phyloP scores from a whole-genome alignment of 345 rosid species.

The Eucalyptus lansdowneana region DNA sequence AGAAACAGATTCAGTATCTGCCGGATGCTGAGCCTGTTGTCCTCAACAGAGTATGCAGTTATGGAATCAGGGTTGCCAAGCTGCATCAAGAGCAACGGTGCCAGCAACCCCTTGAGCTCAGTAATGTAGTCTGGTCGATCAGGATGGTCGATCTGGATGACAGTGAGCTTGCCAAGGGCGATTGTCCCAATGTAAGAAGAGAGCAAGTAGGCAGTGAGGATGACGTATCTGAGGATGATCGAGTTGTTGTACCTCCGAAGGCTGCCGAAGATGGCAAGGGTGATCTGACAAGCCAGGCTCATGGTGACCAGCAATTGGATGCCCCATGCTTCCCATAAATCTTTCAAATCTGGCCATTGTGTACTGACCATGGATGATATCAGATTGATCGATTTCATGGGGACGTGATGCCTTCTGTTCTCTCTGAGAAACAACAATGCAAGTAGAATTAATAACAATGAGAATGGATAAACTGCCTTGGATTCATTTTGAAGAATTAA shows the following conservation, averaged over 20 bases:
- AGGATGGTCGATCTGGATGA: not conserved
- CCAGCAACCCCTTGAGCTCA: conserved; percentile 1
- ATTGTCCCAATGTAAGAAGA: not conserved
- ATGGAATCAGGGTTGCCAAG: conserved; percentile 5
- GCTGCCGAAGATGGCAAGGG: not conserved
- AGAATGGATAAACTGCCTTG: not conserved
- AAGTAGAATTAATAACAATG: not conserved
- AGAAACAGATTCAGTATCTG: not conserved
- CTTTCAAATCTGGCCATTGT: not conserved
- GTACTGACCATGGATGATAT: not conserved
- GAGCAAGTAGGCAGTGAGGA: conserved; percentile 1
- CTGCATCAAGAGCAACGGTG: conserved; percentile 6
- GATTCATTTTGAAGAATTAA: not conserved
- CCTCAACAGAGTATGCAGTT: conserved; percentile 8
- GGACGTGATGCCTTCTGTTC: not conserved
- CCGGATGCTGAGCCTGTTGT: conserved; percentile 1
- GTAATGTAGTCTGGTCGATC: not conserved
- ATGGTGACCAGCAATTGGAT: not conserved
- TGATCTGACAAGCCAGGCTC: not conserved
- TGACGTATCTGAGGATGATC: not conserved
- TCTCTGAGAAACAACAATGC: not conserved
- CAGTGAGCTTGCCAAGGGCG: conserved; percentile 10
- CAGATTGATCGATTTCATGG: not conserved
- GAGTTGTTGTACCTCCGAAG: not conserved
- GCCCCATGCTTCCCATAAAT: conserved; percentile 6